These are phyloP conservation scores for Lactarius sp. DNA, from an alignment of 768 basidiomycete species.

Conservation along the genomic window DNA sequence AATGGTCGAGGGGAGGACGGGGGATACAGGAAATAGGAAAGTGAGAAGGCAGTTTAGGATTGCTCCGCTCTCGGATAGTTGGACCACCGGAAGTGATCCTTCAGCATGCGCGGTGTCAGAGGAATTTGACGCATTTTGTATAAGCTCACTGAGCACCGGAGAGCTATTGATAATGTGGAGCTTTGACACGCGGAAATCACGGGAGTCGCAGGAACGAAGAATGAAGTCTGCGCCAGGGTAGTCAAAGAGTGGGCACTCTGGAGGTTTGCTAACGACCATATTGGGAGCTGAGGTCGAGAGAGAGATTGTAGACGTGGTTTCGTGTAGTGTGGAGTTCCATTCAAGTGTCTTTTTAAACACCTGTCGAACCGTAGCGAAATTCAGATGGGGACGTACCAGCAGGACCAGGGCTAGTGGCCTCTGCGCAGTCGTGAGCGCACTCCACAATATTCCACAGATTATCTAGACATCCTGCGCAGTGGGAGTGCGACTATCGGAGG, in stretches of 20 bases:
- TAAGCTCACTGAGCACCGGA: constrained; percentile 32
- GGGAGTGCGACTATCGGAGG: no score
- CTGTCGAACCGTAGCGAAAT: not conserved
- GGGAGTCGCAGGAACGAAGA: constrained; percentile 40
- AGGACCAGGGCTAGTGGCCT: not conserved
- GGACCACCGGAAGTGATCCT: not conserved
- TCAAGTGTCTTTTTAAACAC: not conserved
- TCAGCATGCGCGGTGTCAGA: not conserved
- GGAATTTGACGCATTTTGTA: not conserved
- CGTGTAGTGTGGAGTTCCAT: not conserved
- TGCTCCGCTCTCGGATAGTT: not conserved
- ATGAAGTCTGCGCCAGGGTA: constrained; percentile 39
- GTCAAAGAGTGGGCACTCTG: not conserved
- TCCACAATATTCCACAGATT: not conserved
- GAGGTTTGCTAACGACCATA: no score
- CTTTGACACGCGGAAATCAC: constrained; percentile 42
- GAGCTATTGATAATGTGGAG: constrained; percentile 41
- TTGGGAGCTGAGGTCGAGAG: not conserved
- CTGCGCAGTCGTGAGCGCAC: not conserved
- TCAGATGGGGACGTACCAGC: not conserved
- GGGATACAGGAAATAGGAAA: constrained; percentile 2
- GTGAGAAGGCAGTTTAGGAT: constrained; percentile 13
- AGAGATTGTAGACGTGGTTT: not conserved
- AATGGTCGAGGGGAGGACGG: not conserved
- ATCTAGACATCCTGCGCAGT: no score